Evolutionary conservation across 768 basidiomycete species (phyloP).

Genomic region (Collybia sp.): DNA sequence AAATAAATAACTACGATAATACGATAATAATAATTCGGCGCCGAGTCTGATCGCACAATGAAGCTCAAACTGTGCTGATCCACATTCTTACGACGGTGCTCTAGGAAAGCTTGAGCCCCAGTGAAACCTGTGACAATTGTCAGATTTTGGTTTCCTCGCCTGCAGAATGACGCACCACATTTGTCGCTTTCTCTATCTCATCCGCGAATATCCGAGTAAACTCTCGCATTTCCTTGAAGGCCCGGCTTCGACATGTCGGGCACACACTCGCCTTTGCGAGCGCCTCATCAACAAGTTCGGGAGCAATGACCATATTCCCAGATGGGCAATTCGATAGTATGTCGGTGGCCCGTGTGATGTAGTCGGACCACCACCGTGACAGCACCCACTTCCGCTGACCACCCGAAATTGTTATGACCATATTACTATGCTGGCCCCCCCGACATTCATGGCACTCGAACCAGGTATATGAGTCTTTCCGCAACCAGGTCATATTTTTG

Average conservation of each 20-base stretch:
- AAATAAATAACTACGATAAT: no score
- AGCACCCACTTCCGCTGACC: constrained; percentile 8
- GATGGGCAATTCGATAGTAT: constrained; percentile 12
- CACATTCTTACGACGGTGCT: no score
- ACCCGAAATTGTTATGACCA: constrained; percentile 8
- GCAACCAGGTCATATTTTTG: constrained; percentile 14
- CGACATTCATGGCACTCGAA: constrained; percentile 13
- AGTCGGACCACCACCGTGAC: constrained; percentile 16
- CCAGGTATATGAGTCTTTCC: constrained; percentile 8
- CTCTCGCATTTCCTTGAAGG: constrained; percentile 11
- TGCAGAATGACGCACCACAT: constrained; percentile 7
- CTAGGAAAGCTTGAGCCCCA: no score
- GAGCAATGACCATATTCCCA: constrained; percentile 8
- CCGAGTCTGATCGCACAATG: no score
- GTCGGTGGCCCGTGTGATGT: constrained; percentile 10
- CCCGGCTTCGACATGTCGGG: constrained; percentile 9
- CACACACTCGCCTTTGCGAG: constrained; percentile 13
- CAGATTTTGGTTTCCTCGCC: background rate
- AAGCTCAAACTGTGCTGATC: no score
- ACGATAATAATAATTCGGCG: no score
- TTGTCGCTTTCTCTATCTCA: constrained; percentile 12
- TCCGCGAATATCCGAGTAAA: constrained; percentile 11
- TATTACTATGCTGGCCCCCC: background rate
- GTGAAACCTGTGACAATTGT: no score
- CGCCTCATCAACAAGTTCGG: constrained; percentile 10